Percentiles rank a stretch among this genome's conserved stretches.
Evolutionary conservation across 306 rosid species (phyloP).

Genomic region (Dryas octopetala): DNA sequence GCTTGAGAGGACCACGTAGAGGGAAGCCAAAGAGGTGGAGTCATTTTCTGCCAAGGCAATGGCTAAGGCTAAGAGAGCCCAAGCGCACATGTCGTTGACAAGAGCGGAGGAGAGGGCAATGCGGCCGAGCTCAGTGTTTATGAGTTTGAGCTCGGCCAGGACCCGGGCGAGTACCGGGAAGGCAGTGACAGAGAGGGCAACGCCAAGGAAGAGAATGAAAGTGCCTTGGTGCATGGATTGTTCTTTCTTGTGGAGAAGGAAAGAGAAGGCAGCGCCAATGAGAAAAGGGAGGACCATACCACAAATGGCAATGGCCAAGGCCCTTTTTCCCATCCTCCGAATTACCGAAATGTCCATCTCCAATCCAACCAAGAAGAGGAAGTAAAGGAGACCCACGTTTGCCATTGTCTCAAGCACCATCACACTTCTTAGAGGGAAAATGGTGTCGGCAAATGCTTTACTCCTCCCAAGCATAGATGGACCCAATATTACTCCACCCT

Average conservation of each 20-base stretch:
- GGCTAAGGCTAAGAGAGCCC: slow-evolving; percentile 80
- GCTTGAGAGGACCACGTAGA: slow-evolving; percentile 75
- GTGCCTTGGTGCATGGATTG: slow-evolving; percentile 7
- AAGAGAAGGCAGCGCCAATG: slow-evolving; percentile 41
- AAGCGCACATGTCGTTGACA: slow-evolving; percentile 79
- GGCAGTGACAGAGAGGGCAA: slow-evolving; percentile 67
- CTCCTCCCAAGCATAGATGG: slow-evolving; percentile 71
- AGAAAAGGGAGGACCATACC: slow-evolving; percentile 75
- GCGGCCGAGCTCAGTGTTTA: slow-evolving; percentile 68
- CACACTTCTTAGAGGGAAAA: slow-evolving; percentile 77
- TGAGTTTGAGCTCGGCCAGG: slow-evolving; percentile 78
- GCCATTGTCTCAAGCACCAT: slow-evolving; percentile 86
- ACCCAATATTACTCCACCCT: slow-evolving; percentile 89
- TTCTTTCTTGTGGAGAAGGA: slow-evolving; percentile 6
- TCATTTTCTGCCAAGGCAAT: slow-evolving; percentile 67
- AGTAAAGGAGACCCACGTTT: slow-evolving; percentile 77
- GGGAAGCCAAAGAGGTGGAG: slow-evolving; percentile 51
- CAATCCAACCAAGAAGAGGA: slow-evolving; percentile 73
- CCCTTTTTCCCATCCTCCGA: slow-evolving; percentile 54
- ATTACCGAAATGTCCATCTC: slow-evolving; percentile 76
- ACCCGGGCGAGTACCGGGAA: slow-evolving; percentile 79
- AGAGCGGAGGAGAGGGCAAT: slow-evolving; percentile 71
- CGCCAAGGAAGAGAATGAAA: slow-evolving; percentile 62
- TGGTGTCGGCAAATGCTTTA: slow-evolving; percentile 23
- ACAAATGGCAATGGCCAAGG: slow-evolving; percentile 49